These are phyloP conservation scores for Cyclospora cayetanensis DNA, from an alignment of 169 alveolate genomes.

Conservation along the genomic window DNA sequence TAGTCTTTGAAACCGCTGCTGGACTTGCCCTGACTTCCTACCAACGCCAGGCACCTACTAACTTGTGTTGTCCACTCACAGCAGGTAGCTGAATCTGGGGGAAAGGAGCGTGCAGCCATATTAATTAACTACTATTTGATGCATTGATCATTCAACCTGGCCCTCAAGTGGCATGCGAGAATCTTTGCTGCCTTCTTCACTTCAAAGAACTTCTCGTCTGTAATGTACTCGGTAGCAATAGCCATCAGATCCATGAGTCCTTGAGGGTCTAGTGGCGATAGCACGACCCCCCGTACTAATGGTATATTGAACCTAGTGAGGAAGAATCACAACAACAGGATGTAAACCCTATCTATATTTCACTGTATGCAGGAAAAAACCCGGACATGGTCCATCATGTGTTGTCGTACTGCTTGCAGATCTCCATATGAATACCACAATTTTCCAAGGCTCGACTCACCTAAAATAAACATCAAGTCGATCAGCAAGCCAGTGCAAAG, in stretches of 20 bases:
- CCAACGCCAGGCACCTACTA: no score
- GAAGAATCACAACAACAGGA: not conserved
- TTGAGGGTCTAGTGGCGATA: not conserved
- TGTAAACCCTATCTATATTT: not conserved
- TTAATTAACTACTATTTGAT: not conserved
- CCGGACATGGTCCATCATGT: no score
- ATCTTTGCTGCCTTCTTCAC: slow-evolving; percentile 40
- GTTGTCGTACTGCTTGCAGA: no score
- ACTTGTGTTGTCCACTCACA: no score
- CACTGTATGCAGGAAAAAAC: no score
- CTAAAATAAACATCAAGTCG: slow-evolving; percentile 44
- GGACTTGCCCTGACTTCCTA: no score
- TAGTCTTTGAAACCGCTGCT: no score
- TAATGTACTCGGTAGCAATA: slow-evolving; percentile 21
- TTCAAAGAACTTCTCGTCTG: slow-evolving; percentile 49
- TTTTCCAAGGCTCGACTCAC: no score
- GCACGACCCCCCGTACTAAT: not conserved
- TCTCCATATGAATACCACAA: no score
- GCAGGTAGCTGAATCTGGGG: no score
- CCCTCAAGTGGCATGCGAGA: not conserved
- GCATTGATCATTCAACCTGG: not conserved
- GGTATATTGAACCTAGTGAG: slow-evolving; percentile 20
- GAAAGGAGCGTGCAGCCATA: no score
- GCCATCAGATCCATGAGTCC: not conserved
- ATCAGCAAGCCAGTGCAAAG: slow-evolving; percentile 65